Percentiles rank a stretch among this genome's conserved stretches.
phyloP scores from a whole-genome alignment of 2,329 filamentous ascomycete genomes.

The Aspergillus sp. region DNA sequence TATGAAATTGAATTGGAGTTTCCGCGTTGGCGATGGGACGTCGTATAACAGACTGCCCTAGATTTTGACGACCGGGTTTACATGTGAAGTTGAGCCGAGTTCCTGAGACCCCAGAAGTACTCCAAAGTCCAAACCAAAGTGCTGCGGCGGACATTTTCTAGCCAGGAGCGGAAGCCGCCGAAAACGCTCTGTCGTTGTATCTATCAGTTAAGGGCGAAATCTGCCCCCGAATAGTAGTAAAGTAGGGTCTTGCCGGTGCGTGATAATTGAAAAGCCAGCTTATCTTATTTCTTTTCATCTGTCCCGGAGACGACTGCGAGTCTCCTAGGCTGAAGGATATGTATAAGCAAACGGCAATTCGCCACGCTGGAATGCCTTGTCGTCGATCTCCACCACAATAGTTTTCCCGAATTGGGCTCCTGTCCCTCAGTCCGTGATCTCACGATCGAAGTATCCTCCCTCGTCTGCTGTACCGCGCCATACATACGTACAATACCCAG shows the following conservation, averaged over 20 bases:
- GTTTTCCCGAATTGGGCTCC: slow-evolving; percentile 12
- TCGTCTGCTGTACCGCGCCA: slow-evolving; percentile 3
- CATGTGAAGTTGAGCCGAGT: slow-evolving; percentile 5
- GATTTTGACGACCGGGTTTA: background rate
- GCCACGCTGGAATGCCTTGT: slow-evolving; percentile 18
- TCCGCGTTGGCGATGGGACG: background rate
- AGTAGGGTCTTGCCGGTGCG: background rate
- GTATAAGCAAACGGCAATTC: slow-evolving; percentile 17
- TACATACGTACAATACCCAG: slow-evolving; percentile 11
- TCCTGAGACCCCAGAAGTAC: background rate
- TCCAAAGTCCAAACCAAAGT: background rate
- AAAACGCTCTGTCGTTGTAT: slow-evolving; percentile 7
- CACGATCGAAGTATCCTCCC: background rate
- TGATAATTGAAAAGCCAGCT: too few relatives aligned
- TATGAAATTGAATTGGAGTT: background rate
- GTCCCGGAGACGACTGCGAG: background rate
- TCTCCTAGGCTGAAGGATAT: background rate
- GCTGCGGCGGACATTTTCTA: slow-evolving; percentile 9
- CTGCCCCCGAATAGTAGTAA: background rate
- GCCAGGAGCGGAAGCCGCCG: slow-evolving; percentile 17
- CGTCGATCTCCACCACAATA: slow-evolving; percentile 17
- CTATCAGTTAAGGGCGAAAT: background rate
- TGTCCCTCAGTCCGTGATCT: slow-evolving; percentile 8
- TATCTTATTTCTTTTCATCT: background rate
- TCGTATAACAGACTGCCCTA: background rate